Conservation (phyloP, 179 eudicot genomes). For the Patellifolia procumbens region DNA sequence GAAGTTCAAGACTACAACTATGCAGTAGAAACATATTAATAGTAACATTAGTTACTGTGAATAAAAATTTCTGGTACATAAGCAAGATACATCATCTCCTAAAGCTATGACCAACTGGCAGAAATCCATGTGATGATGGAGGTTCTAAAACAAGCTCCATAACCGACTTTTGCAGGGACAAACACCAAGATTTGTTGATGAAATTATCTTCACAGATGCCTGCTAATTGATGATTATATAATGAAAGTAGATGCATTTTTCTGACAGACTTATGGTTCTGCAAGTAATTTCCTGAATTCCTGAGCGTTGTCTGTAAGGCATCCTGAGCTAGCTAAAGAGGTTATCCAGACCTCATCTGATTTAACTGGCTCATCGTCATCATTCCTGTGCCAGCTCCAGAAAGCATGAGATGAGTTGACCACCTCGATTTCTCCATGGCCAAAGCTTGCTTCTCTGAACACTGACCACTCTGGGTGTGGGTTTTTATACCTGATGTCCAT, state of each 20-base stretch:
- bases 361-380: constrained; percentile 84
- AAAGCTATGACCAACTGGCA: background rate
- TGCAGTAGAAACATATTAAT: background rate
- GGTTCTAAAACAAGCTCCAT: background rate
- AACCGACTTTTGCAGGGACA: background rate
- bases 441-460: constrained; percentile 95
- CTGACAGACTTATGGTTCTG: constrained; percentile 37
- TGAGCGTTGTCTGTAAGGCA: constrained; percentile 48
- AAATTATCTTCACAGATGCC: constrained; percentile 4
- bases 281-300: constrained; percentile 49
- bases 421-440: constrained; percentile 94
- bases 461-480: constrained; percentile 90
- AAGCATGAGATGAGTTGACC: constrained; percentile 71
- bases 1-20: background rate
- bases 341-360: constrained; percentile 81
- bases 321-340: constrained; percentile 68
- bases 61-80: background rate
- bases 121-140: background rate
- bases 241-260: background rate
- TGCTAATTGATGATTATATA: background rate
- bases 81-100: constrained; percentile 13
- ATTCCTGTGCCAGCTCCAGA: constrained; percentile 98
- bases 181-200: background rate
- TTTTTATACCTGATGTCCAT: constrained; percentile 55
- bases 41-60: background rate